Base-by-base conservation (phyloP, 768 basidiomycete genomes). In the Serendipita sp. region DNA sequence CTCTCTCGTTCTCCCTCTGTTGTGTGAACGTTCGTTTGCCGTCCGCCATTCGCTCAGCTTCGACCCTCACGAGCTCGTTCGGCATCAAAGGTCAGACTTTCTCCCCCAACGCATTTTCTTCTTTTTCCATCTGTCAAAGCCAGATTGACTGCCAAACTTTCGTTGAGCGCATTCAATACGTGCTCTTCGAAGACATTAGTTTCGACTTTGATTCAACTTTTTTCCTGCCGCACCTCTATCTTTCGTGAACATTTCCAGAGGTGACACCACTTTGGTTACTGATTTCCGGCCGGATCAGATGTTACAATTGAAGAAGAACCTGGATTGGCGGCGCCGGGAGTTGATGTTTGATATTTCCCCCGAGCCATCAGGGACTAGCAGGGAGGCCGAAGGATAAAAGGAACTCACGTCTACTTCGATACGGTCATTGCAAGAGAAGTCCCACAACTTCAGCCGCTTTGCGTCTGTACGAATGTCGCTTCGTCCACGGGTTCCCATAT, bases 391-490 rank as follows among this genome's bases (percentile, higher is more conserved):
- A 23, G 0, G 63, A 44, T n/a, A 44, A 63, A 3, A 0, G 55
- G 4, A 0, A 76, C 86, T 66, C 72, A 88, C 87, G 27, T 83
- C 76, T 23, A 23, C 23, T 27, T 85, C 80, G 18, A 76, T 73
- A 76, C 86, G 89, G 16, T 86, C 85, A 44, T 81, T 76, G 73
- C 87, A 99, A 33, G 84, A 80, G 72, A 98, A 97, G 74, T 99
- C 96, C 96, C 96, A 99, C 2, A 85, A 87, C 76, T 85, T 91
- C 45, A 95, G 68, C 91, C 91, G 94, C 71, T 83, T 85, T 0
- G 91, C 84, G 44, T 76, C 79, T 62, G 79, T 72, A 69, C 96
- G 23, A 98, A 66, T 89, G 79, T 4, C 69, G 71, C 75, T 80
- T 89, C 37, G 94, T 97, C 96, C 95, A 98, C 0, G 81, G 78